Percentiles rank a stretch among this genome's conserved stretches.
Conservation (phyloP, 1,284 basidiomycete genomes). For the Moesziomyces sp. region DNA sequence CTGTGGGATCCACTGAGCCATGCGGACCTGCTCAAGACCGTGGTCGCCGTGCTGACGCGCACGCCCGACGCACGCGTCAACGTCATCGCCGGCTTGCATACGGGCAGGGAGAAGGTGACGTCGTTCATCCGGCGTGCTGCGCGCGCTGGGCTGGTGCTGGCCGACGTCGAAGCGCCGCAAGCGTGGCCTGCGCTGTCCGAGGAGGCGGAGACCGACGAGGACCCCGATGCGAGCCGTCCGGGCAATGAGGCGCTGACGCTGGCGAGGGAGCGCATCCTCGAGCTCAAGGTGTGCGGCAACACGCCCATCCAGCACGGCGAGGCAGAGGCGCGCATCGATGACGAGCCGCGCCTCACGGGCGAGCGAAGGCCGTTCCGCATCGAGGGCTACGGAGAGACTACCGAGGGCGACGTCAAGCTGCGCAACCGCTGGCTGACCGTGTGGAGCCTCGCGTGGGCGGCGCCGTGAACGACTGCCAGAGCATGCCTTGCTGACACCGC, state of each 20-base stretch:
- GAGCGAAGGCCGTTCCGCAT: conserved; percentile 28
- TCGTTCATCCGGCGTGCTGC: conserved; percentile 54
- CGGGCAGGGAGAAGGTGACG: conserved; percentile 58
- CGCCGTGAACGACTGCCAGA: background rate
- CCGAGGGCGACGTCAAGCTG: conserved; percentile 41
- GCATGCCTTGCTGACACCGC: background rate
- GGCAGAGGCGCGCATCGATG: conserved; percentile 4
- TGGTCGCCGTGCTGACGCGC: conserved; percentile 36
- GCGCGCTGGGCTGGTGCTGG: conserved; percentile 45
- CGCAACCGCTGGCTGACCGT: conserved; percentile 51
- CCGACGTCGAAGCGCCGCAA: conserved; percentile 11
- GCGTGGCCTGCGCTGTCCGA: conserved; percentile 23
- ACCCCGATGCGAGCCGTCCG: conserved; percentile 15
- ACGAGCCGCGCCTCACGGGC: conserved; percentile 39
- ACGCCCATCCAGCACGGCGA: conserved; percentile 29
- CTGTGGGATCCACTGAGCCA: conserved; percentile 65
- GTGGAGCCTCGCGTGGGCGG: conserved; percentile 42
- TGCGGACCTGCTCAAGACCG: conserved; percentile 54
- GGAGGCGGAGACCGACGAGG: background rate
- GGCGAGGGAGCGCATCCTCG: conserved; percentile 41
- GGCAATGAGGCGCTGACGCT: conserved; percentile 28
- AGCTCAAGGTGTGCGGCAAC: conserved; percentile 54
- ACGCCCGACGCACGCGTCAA: conserved; percentile 43
- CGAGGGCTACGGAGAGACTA: conserved; percentile 37
- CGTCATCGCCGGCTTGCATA: conserved; percentile 64